Percentiles rank a stretch among this genome's conserved stretches.
Evolutionary conservation across 805 yeast species (phyloP).

Genomic region (Starmerella bacillaris): DNA sequence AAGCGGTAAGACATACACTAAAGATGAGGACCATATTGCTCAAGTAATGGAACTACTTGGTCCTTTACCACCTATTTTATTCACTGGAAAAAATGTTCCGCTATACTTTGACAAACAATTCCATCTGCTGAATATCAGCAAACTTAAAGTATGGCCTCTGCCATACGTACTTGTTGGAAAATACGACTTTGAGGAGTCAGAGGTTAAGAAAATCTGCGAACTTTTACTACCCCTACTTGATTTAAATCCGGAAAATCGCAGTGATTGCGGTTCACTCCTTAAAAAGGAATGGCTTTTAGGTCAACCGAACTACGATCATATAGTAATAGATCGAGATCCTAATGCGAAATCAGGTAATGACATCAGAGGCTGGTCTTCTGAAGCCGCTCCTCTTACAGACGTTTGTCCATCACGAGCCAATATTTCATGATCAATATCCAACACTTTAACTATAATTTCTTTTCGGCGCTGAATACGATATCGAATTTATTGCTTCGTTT

Average conservation of each 20-base stretch:
- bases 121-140: constrained; percentile 58
- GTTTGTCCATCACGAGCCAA: too few species aligned
- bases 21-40: constrained; percentile 92
- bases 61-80: constrained; percentile 41
- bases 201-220: constrained; percentile 55
- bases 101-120: constrained; percentile 49
- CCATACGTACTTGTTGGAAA: constrained; percentile 68
- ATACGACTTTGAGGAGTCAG: constrained; percentile 51
- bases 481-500: too few species aligned
- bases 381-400: too few species aligned
- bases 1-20: constrained; percentile 37
- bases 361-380: constrained; percentile 92
- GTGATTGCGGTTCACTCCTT: constrained; percentile 92
- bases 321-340: constrained; percentile 51
- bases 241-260: constrained; percentile 61
- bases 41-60: constrained; percentile 79
- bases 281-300: constrained; percentile 37
- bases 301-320: constrained; percentile 32
- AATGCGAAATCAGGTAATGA: constrained; percentile 64
- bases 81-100: constrained; percentile 42
- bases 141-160: constrained; percentile 78
- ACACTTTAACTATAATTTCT: too few species aligned
- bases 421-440: too few species aligned
- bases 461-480: too few species aligned
- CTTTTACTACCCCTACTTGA: constrained; percentile 71